Conservation (phyloP, 306 rosid genomes). For the Erythrophleum fordii region DNA sequence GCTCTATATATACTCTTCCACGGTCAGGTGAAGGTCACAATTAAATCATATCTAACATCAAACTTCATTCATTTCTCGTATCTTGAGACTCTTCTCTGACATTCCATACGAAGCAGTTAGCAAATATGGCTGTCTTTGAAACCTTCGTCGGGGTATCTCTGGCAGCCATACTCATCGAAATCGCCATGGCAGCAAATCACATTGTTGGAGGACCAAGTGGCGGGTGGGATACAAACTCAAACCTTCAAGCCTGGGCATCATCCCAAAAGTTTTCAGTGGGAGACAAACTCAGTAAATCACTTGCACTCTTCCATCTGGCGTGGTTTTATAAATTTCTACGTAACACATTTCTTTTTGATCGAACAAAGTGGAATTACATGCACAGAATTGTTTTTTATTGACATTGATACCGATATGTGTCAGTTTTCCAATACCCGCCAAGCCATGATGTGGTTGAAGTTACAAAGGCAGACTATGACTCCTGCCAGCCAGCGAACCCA, state of each 20-base stretch:
- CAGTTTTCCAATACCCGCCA: constrained; percentile 74
- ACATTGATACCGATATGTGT: constrained; percentile 30
- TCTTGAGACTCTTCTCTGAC: constrained; percentile 28
- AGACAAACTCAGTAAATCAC: constrained; percentile 73
- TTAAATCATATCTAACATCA: constrained; percentile 21
- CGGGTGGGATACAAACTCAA: constrained; percentile 64
- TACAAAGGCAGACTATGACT: constrained; percentile 67
- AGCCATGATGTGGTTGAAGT: constrained; percentile 84
- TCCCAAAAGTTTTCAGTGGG: constrained; percentile 60
- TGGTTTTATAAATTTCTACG: not conserved
- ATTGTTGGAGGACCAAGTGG: constrained; percentile 75
- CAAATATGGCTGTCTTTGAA: constrained; percentile 52
- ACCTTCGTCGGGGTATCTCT: constrained; percentile 45
- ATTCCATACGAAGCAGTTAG: not conserved
- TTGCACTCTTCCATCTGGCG: not conserved
- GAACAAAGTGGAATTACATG: not conserved
- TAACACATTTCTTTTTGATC: not conserved
- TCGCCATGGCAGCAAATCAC: constrained; percentile 57
- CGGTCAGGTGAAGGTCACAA: constrained; percentile 19
- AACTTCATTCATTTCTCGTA: constrained; percentile 22
- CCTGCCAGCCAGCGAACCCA: constrained; percentile 62
- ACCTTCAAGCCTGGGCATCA: constrained; percentile 70
- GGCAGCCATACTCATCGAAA: constrained; percentile 49
- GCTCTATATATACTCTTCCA: constrained; percentile 41
- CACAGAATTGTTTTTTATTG: not conserved